Conservation (phyloP, 1,139 yeast genomes). For the Geotrichum fermentans region DNA sequence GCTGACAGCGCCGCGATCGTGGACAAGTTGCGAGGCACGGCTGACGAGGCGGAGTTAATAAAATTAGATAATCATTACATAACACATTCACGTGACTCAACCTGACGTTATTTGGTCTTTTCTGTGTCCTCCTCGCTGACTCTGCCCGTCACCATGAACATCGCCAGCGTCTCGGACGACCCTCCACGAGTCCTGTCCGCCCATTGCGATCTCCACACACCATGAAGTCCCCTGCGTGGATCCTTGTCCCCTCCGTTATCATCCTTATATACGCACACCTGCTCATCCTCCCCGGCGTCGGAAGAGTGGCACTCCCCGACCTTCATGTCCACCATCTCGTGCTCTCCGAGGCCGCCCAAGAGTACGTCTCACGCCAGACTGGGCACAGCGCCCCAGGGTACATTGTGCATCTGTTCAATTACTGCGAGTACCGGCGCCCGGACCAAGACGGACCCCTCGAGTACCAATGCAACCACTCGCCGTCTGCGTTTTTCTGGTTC, state of each 20-base stretch:
- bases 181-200: neutral
- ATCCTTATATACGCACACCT: slow-evolving; percentile 14
- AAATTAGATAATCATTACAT: too few relatives aligned
- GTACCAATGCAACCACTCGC: neutral
- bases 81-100: too few relatives aligned
- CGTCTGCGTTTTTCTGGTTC: slow-evolving; percentile 9
- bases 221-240: slow-evolving; percentile 19
- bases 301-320: slow-evolving; percentile 1
- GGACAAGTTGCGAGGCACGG: too few relatives aligned
- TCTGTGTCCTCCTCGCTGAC: too few relatives aligned
- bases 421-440: slow-evolving; percentile 8
- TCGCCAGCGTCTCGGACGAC: neutral
- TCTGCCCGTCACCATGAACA: too few relatives aligned
- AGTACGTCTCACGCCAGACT: slow-evolving; percentile 5
- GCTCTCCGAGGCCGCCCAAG: slow-evolving; percentile 11
- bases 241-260: slow-evolving; percentile 14
- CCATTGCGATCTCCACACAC: too few relatives aligned
- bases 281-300: slow-evolving; percentile 13
- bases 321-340: slow-evolving; percentile 10
- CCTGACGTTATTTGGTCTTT: too few relatives aligned
- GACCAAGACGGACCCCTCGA: neutral
- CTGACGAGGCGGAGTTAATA: too few relatives aligned
- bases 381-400: slow-evolving; percentile 11
- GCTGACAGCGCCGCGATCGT: too few relatives aligned
- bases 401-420: slow-evolving; percentile 12